Conservation (phyloP, 2,329 filamentous ascomycete genomes). For the Xylariaceae sp. region DNA sequence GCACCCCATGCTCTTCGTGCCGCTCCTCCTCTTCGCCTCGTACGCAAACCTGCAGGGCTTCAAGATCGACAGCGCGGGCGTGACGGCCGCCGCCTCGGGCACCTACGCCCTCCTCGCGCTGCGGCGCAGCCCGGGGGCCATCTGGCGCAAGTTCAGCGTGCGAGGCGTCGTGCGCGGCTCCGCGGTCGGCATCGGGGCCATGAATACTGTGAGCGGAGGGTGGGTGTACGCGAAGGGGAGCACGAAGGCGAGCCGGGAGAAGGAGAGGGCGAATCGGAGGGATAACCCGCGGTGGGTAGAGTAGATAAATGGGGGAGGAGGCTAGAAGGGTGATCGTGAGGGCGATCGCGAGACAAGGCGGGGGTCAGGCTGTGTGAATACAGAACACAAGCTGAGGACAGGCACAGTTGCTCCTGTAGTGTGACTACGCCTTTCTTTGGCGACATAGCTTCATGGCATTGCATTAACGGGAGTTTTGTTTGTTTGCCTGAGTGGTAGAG, state of each 20-base stretch:
- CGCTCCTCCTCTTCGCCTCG: constrained; percentile 50
- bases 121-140: constrained; percentile 36
- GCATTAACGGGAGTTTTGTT: too few relatives aligned
- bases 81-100: constrained; percentile 53
- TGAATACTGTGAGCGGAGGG: constrained; percentile 45
- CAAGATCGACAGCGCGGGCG: constrained; percentile 51
- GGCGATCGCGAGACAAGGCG: too few relatives aligned
- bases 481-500: too few relatives aligned
- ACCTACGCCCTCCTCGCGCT: constrained; percentile 53
- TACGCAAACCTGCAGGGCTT: constrained; percentile 59
- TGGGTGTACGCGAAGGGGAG: constrained; percentile 51
- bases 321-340: too few relatives aligned
- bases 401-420: too few relatives aligned
- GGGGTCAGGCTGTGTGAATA: too few relatives aligned
- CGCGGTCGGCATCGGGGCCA: constrained; percentile 45
- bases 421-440: too few relatives aligned
- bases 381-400: too few relatives aligned
- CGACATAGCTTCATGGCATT: too few relatives aligned
- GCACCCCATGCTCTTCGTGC: constrained; percentile 47
- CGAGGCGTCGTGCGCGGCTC: constrained; percentile 47
- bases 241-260: constrained; percentile 28
- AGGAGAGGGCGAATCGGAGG: constrained; percentile 43
- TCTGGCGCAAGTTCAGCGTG: constrained; percentile 33
- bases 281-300: constrained; percentile 49
- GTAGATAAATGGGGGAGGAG: constrained; percentile 11